Conservation (phyloP, 2,329 filamentous ascomycete species). For the Aspergillus ochraceus region DNA sequence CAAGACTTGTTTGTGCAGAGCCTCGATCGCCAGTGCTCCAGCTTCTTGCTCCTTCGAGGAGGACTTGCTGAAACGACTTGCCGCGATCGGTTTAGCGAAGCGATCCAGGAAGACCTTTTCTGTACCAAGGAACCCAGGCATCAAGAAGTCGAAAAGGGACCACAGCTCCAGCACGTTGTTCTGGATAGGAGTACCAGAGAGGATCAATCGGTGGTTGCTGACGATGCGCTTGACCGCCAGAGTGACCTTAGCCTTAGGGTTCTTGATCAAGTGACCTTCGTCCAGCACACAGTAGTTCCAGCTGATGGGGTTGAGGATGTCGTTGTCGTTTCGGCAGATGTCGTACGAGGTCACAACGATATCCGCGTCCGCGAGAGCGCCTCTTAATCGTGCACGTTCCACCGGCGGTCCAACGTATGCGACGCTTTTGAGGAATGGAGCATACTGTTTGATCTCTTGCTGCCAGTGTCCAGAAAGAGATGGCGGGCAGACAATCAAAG, state of each 20-base stretch:
- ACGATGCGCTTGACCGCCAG: conserved; percentile 84
- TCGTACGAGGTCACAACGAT: conserved; percentile 98
- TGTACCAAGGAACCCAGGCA: conserved; percentile 94
- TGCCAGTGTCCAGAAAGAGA: conserved; percentile 98
- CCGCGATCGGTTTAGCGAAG: conserved; percentile 92
- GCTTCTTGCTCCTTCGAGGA: conserved; percentile 98
- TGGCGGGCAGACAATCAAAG: conserved; percentile 92
- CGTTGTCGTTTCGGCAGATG: conserved; percentile 93
- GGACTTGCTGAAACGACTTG: conserved; percentile 92
- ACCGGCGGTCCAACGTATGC: conserved; percentile 88
- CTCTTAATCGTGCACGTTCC: conserved; percentile 72
- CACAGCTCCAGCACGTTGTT: conserved; percentile 97
- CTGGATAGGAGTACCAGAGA: conserved; percentile 95
- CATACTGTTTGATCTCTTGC: conserved; percentile 93
- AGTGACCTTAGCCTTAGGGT: conserved; percentile 94
- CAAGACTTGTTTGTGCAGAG: conserved; percentile 96
- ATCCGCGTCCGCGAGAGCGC: conserved; percentile 73
- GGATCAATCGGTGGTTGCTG: conserved; percentile 92
- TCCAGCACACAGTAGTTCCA: conserved; percentile 99
- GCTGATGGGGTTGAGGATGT: conserved; percentile 74
- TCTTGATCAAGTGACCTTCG: conserved; percentile 98
- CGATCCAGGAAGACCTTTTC: conserved; percentile 97
- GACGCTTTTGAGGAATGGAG: conserved; percentile 85
- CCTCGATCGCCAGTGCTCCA: conserved; percentile 92
- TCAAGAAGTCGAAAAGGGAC: conserved; percentile 98